phyloP scores from a whole-genome alignment of 805 yeast genomes.

The Ogataea siamensis region DNA sequence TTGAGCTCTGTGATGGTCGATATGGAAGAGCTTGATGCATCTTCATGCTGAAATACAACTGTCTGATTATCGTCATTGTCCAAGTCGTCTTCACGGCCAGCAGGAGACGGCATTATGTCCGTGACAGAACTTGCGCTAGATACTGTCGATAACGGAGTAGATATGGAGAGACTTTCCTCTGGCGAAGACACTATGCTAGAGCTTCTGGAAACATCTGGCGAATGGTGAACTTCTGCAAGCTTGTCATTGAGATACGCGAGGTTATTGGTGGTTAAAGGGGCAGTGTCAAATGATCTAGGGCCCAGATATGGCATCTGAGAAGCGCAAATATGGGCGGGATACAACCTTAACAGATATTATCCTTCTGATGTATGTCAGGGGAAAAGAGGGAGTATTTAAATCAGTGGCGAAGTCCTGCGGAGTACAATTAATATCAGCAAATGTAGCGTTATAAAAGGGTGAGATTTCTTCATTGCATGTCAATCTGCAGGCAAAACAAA shows the following conservation, averaged over 20 bases:
- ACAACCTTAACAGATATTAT: not conserved
- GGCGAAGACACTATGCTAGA: constrained; percentile 23
- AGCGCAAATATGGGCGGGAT: constrained; percentile 1
- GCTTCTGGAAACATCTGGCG: constrained; percentile 12
- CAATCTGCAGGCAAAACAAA: constrained; percentile 10
- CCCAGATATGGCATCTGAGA: constrained; percentile 35
- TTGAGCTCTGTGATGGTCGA: constrained; percentile 23
- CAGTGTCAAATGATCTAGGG: constrained; percentile 35
- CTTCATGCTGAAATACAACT: constrained; percentile 17
- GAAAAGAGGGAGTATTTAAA: constrained; percentile 5
- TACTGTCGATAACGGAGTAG: constrained; percentile 31
- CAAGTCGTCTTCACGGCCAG: constrained; percentile 5
- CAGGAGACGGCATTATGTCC: constrained; percentile 11
- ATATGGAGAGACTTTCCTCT: constrained; percentile 24
- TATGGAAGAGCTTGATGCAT: constrained; percentile 17
- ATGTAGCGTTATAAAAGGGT: constrained; percentile 10
- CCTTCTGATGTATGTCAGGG: not conserved
- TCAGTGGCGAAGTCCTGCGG: constrained; percentile 5
- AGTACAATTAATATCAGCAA: constrained; percentile 5
- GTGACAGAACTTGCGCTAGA: constrained; percentile 22
- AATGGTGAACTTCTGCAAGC: constrained; percentile 16
- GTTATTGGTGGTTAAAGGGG: constrained; percentile 34
- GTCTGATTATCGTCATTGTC: constrained; percentile 31
- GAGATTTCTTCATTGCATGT: constrained; percentile 6
- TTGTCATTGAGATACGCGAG: constrained; percentile 31